These are phyloP conservation scores for Leavenworthia alabamica DNA, from an alignment of 345 rosid genomes.

Conservation along the genomic window DNA sequence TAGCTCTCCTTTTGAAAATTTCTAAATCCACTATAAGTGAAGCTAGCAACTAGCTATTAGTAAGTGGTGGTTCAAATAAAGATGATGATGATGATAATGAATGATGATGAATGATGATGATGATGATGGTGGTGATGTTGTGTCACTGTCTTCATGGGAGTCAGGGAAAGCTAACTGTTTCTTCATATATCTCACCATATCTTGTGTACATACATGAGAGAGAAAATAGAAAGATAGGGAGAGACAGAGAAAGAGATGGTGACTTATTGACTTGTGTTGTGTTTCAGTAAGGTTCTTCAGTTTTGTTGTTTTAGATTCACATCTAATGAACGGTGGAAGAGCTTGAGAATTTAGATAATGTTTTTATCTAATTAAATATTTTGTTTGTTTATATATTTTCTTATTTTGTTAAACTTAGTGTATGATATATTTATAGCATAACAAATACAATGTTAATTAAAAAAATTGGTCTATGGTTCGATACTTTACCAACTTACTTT, in stretches of 20 bases:
- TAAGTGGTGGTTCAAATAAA: conserved; percentile 20
- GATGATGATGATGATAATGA: conserved; percentile 14
- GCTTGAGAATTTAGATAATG: conserved; percentile 25
- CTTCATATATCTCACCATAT: conserved; percentile 45
- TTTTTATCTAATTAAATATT: background rate
- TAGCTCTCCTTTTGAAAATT: conserved; percentile 1
- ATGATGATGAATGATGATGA: conserved; percentile 12
- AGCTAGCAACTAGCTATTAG: conserved; percentile 3
- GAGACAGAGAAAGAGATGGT: conserved; percentile 13
- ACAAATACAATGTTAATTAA: too few relatives aligned
- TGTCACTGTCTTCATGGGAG: conserved; percentile 59
- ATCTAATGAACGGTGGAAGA: conserved; percentile 23
- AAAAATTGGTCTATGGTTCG: too few relatives aligned
- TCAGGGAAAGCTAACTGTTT: conserved; percentile 58
- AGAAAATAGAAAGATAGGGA: background rate
- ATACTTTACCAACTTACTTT: too few relatives aligned
- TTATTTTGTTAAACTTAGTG: too few relatives aligned
- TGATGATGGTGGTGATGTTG: conserved; percentile 33
- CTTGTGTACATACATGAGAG: conserved; percentile 26
- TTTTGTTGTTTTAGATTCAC: conserved; percentile 13
- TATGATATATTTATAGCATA: too few relatives aligned
- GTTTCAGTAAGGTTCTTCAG: conserved; percentile 25
- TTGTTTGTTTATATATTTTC: too few relatives aligned
- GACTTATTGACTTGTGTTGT: conserved; percentile 9
- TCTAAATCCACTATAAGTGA: conserved; percentile 4